These are phyloP conservation scores for Xerocomus cyaneibrunnescens DNA, from an alignment of 1,284 basidiomycete genomes.

Conservation along the genomic window DNA sequence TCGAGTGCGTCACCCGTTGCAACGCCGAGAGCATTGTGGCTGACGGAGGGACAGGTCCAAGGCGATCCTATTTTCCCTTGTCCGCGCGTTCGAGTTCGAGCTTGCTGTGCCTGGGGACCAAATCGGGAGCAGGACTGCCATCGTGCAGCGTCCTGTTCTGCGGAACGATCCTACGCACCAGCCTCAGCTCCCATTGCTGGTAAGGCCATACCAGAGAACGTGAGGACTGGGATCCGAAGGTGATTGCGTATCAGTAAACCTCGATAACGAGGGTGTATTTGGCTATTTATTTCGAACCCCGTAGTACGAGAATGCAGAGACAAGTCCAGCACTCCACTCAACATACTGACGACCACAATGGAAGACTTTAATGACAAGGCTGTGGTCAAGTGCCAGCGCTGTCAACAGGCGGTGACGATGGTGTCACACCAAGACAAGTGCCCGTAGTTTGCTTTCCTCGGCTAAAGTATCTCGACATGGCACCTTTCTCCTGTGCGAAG, in stretches of 20 bases:
- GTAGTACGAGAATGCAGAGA: too few species aligned
- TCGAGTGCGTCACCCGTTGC: constrained; percentile 48
- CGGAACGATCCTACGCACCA: constrained; percentile 12
- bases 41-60: constrained; percentile 45
- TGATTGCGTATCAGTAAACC: background rate
- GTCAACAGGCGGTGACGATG: too few species aligned
- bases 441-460: too few species aligned
- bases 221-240: background rate
- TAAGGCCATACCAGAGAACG: constrained; percentile 10
- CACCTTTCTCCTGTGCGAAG: too few species aligned
- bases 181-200: constrained; percentile 22
- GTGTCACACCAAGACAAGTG: too few species aligned
- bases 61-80: constrained; percentile 54
- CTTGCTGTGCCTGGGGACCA: constrained; percentile 47
- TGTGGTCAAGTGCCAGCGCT: too few species aligned
- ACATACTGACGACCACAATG: too few species aligned
- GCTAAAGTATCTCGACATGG: too few species aligned
- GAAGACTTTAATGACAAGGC: too few species aligned
- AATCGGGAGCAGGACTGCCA: constrained; percentile 37
- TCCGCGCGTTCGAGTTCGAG: constrained; percentile 56
- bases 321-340: too few species aligned
- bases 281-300: background rate
- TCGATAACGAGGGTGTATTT: background rate
- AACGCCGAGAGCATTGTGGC: background rate
- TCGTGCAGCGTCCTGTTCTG: constrained; percentile 44